Percentiles rank a stretch among this genome's conserved stretches.
Conservation (phyloP, 2,329 filamentous ascomycete genomes). For the Plectosphaerella sp. region DNA sequence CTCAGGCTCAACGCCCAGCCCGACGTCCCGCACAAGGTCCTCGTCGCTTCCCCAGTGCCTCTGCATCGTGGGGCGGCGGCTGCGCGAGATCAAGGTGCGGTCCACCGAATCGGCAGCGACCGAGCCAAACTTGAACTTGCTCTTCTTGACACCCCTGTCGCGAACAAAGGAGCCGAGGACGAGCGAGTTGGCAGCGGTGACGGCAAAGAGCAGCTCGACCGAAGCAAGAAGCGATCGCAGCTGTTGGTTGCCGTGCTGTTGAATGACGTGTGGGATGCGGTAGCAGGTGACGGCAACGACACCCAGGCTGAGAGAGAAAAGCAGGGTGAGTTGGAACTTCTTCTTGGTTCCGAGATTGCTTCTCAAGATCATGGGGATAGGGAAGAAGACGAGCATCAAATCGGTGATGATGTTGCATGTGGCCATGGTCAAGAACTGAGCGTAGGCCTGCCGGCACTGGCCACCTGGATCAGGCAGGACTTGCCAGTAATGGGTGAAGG, state of each 20-base stretch:
- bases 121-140: constrained; percentile 68
- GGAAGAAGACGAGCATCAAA: constrained; percentile 79
- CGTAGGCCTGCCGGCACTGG: constrained; percentile 80
- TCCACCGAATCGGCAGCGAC: constrained; percentile 60
- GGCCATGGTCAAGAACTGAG: constrained; percentile 87
- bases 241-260: constrained; percentile 69
- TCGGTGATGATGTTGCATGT: constrained; percentile 85
- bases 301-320: constrained; percentile 81
- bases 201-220: constrained; percentile 83
- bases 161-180: constrained; percentile 90
- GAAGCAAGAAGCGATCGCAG: constrained; percentile 87
- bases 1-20: constrained; percentile 59
- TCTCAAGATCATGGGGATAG: constrained; percentile 79
- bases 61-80: constrained; percentile 46
- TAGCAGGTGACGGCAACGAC: constrained; percentile 78
- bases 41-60: constrained; percentile 86
- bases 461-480: constrained; percentile 81
- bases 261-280: constrained; percentile 74
- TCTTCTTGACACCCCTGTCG: constrained; percentile 85
- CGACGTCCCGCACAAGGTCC: constrained; percentile 77
- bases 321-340: constrained; percentile 71
- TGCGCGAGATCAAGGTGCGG: constrained; percentile 24
- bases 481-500: constrained; percentile 73
- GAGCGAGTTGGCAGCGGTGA: constrained; percentile 80
- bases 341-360: constrained; percentile 73